Evolutionary conservation across 2,329 filamentous ascomycete species (phyloP), one percentile per base, ranked within the genome.

Genomic region (Trichoderma arundinaceum): DNA sequence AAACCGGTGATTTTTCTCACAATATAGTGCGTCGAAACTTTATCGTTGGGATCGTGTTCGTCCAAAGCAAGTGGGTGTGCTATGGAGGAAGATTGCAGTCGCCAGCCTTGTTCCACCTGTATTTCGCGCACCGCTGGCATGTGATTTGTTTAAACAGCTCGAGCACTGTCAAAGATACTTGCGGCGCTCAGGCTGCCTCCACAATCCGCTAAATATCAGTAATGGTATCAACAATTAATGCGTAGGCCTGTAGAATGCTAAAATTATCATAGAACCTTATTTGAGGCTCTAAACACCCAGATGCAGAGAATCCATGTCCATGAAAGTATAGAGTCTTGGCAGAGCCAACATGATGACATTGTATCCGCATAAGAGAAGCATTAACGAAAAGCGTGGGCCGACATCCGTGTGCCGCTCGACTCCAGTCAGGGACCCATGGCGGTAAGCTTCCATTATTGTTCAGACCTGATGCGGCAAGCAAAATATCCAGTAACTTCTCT

Each of bases 401-500:
- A 15, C 9, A 5, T 33, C 46, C 39, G 22, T 58, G 46, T 17
- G 54, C 54, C 4, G n/a, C 28, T 43, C 54, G 39, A 19, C 54
- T 58, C 54, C 54, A 46, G 28, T 58, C 54, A 1, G 54, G 54
- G 15, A 58, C 54, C 54, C 54, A 58, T n/a, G 39, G 46, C 1
- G 54, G 39, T 3, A 58, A 12, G 7, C 10, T 39, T 13, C 5
- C n/a, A 8, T 46, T 10, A 12, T 4, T 13, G 13, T 13, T 22
- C 13, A 3, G n/a, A 33, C 10, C 41, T 8, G 28, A 44, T 19
- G 54, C 54, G n/a, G 39, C 54, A 33, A 58, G 41, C 4, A 58
- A 39, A 19, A 58, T 28, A 17, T 58, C 41, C 6, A 58, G 41
- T 13, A 22, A 35, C n/a, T 58, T 58, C n/a, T 58, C 54, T 3